These are phyloP conservation scores for Reticulascus tulasneorum DNA, from an alignment of 2,329 filamentous ascomycete genomes.

Conservation along the genomic window DNA sequence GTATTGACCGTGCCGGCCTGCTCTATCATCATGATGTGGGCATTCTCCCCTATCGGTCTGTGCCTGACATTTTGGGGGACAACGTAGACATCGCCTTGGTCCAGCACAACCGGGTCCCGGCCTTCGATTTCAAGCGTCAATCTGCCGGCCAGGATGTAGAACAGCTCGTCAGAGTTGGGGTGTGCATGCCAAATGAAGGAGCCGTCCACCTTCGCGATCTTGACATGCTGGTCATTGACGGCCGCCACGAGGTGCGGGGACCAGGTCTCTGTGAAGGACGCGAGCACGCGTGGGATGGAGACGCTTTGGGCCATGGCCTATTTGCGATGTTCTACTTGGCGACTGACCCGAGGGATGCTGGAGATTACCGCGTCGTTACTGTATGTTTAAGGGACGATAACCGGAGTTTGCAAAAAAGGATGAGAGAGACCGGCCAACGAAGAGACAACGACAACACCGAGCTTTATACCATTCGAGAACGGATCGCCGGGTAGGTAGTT, in stretches of 20 bases:
- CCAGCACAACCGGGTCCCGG: conserved; percentile 21
- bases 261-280: conserved; percentile 24
- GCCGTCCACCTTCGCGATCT: conserved; percentile 34
- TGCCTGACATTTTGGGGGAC: conserved; percentile 33
- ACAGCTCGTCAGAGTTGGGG: conserved; percentile 35
- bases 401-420: too few species aligned
- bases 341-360: too few species aligned
- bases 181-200: conserved; percentile 37
- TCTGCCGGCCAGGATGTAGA: conserved; percentile 32
- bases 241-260: conserved; percentile 26
- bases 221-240: conserved; percentile 34
- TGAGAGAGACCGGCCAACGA: too few species aligned
- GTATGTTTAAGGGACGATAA: too few species aligned
- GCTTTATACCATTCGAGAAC: too few species aligned
- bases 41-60: conserved; percentile 29
- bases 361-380: too few species aligned
- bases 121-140: conserved; percentile 29
- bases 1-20: conserved; percentile 26
- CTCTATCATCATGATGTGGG: conserved; percentile 34
- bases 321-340: too few species aligned
- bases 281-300: conserved; percentile 22
- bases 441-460: too few species aligned
- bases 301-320: too few species aligned
- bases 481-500: too few species aligned
- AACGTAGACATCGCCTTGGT: conserved; percentile 27